Evolutionary conservation across 2,329 filamentous ascomycete species (phyloP).

Genomic region (Xylaria multiplex): DNA sequence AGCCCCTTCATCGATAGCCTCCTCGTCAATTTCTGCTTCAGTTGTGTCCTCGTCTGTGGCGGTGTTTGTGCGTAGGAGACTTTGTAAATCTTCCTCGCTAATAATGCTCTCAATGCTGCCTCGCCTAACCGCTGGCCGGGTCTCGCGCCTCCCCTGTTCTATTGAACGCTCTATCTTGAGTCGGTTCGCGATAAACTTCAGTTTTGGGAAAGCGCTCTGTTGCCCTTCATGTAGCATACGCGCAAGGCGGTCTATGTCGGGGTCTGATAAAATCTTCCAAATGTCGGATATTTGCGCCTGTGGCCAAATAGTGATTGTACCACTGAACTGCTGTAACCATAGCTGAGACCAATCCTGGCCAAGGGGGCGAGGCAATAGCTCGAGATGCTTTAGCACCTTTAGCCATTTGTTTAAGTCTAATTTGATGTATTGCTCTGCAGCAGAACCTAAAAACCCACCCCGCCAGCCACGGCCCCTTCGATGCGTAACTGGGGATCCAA

Average conservation of each 20-base stretch:
- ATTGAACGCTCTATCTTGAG: conserved; percentile 81
- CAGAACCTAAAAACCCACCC: conserved; percentile 91
- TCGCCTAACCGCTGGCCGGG: conserved; percentile 58
- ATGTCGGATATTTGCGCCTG: conserved; percentile 83
- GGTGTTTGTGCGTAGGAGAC: conserved; percentile 53
- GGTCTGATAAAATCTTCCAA: conserved; percentile 85
- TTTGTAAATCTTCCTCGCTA: conserved; percentile 68
- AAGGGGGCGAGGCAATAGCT: conserved; percentile 87
- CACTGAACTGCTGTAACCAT: conserved; percentile 94
- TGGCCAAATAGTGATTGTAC: conserved; percentile 97
- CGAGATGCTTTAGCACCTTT: conserved; percentile 90
- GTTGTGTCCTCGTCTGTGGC: conserved; percentile 47
- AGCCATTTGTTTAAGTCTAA: conserved; percentile 98
- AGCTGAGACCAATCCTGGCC: conserved; percentile 98
- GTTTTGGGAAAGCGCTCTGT: conserved; percentile 87
- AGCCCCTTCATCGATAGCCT: conserved; percentile 46
- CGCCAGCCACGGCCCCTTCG: conserved; percentile 94
- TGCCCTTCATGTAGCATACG: conserved; percentile 92
- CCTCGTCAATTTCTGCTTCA: conserved; percentile 45
- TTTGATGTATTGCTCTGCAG: conserved; percentile 93
- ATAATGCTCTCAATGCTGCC: conserved; percentile 69
- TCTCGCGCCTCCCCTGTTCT: conserved; percentile 67
- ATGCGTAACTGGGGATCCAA: conserved; percentile 93
- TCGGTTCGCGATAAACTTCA: conserved; percentile 90
- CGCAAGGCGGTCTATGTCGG: conserved; percentile 76